Base-by-base conservation (phyloP, 2,329 filamentous ascomycete species). In the Coleophoma crateriformis region DNA sequence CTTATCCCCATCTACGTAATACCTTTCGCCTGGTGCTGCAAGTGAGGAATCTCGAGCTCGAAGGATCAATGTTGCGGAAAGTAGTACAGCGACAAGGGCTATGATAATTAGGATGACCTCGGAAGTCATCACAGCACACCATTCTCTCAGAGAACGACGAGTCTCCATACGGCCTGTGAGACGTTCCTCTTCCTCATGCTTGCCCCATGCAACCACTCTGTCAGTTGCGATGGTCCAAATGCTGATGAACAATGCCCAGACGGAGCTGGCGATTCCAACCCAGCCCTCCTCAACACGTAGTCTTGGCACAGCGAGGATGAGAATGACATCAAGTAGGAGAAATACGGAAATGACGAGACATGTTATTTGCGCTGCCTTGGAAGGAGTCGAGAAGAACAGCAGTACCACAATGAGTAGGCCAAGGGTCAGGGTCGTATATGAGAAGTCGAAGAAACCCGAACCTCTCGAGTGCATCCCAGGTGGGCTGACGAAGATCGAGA, bases 381-480 rank as follows among this genome's bases (percentile, higher is more conserved):
- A 92, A 0, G 94, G 94, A 1, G 87, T 81, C 17, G 87, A 75
- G 67, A 97, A 97, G 76, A 97, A 99, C 7, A 96, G 68, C 20
- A 96, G 77, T 2, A 84, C 81, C 45, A 90, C 82, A 5, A 90
- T 67, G 38, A 96, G 75, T 47, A 90, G 88, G 11, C 85, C 82
- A 27, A 90, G 71, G 1, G 91, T 85, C 53, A 97, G 68, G 46
- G 84, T 90, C 5, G 89, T 84, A 68, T 88, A 97, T 54, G 85
- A 81, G 64, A 96, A 95, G 50, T 89, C 81, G 66, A 90, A 90
- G 78, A 96, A 99, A 37, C 88, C 89, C n/a, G 90, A 94, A 5
- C 94, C 94, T 47, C 90, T 83, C 10, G 84, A 87, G 65, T 94
- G 83, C 65, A 97, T 84, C 43, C 86, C 85, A 1, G 92, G 92